Conservation (phyloP, 768 basidiomycete genomes). For the Suillus tomentosus region DNA sequence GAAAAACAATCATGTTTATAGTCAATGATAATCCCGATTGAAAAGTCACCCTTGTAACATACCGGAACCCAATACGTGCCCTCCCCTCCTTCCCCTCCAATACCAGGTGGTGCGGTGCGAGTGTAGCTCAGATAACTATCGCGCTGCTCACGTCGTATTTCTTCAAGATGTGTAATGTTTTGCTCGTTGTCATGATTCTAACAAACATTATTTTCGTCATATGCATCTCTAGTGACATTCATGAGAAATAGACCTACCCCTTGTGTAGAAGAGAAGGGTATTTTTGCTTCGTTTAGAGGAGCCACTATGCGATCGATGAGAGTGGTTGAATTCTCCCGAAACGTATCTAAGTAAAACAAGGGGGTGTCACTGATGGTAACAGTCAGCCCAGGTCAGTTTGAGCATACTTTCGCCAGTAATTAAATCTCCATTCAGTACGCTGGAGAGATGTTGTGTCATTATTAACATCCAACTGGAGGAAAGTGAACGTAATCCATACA, state of each 20-base stretch:
- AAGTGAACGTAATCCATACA: constrained; percentile 42
- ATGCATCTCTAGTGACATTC: background rate
- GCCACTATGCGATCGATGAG: constrained; percentile 65
- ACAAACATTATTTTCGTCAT: constrained; percentile 4
- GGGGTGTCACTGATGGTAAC: background rate
- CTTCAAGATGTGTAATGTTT: constrained; percentile 71
- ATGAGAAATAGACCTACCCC: constrained; percentile 48
- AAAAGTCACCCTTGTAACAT: background rate
- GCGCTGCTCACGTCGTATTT: constrained; percentile 61
- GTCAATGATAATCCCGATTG: background rate
- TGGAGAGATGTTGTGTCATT: constrained; percentile 24
- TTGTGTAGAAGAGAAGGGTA: constrained; percentile 70
- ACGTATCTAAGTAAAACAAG: constrained; percentile 48
- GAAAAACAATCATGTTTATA: background rate
- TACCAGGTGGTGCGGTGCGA: constrained; percentile 54
- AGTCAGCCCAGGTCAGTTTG: background rate
- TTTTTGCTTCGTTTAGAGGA: constrained; percentile 54
- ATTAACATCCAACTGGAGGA: background rate
- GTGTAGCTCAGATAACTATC: constrained; percentile 65
- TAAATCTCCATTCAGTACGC: constrained; percentile 72
- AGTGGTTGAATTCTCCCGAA: constrained; percentile 64
- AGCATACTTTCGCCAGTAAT: constrained; percentile 69
- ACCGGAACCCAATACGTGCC: constrained; percentile 83
- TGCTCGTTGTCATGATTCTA: constrained; percentile 75
- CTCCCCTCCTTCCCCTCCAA: constrained; percentile 65